A percentile compares a stretch with the other conserved stretches of the same genome.
These are phyloP conservation scores for Leccinum subatratum DNA, from an alignment of 1,284 basidiomycete genomes.

Conservation along the genomic window DNA sequence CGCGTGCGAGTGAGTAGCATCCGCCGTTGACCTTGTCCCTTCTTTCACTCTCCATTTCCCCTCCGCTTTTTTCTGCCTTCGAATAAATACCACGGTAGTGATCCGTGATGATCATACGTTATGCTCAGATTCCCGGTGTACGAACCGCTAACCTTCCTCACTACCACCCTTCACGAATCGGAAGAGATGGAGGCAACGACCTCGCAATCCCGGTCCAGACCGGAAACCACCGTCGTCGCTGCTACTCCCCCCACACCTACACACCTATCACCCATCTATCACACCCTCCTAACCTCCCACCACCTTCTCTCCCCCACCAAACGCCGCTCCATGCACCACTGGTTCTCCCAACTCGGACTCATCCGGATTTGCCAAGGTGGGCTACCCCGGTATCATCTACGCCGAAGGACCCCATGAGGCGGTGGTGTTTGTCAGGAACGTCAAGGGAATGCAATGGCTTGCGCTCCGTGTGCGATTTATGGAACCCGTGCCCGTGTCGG, in stretches of 20 bases:
- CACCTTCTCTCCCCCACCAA: slow-evolving; percentile 69
- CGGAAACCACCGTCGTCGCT: neutral
- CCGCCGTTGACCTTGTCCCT: neutral
- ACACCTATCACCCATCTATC: slow-evolving; percentile 33
- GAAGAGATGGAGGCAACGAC: neutral
- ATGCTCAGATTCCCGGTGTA: slow-evolving; percentile 54
- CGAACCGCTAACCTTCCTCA: slow-evolving; percentile 39
- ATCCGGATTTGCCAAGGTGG: slow-evolving; percentile 66
- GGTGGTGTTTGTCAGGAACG: slow-evolving; percentile 61
- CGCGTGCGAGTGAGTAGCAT: slow-evolving; percentile 39
- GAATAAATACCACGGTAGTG: neutral
- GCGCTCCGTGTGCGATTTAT: slow-evolving; percentile 52
- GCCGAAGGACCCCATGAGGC: slow-evolving; percentile 50
- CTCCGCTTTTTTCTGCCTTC: neutral
- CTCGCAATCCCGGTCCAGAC: neutral
- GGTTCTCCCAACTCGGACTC: slow-evolving; percentile 54
- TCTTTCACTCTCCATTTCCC: neutral
- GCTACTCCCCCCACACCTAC: neutral
- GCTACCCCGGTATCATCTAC: slow-evolving; percentile 72
- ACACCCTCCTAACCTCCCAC: slow-evolving; percentile 65
- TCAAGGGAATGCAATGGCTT: slow-evolving; percentile 76
- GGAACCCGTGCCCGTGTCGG: slow-evolving; percentile 21
- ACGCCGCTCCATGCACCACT: slow-evolving; percentile 56
- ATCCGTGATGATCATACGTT: neutral
- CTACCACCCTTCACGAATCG: neutral